Evolutionary conservation across 352 stramenopile genomes (phyloP).

Genomic region (Pythium apleroticum): DNA sequence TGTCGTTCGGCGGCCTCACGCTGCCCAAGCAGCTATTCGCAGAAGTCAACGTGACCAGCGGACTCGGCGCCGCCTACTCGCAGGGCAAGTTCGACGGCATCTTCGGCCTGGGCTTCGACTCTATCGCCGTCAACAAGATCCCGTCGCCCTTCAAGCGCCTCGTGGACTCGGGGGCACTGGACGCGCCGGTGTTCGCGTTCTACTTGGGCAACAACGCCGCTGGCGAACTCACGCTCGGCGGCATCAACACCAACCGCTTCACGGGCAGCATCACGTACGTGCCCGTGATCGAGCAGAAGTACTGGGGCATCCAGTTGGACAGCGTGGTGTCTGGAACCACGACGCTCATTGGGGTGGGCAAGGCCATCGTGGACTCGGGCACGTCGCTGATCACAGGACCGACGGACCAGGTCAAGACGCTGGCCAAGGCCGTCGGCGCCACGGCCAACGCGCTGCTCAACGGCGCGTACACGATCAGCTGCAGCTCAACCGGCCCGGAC

Average conservation of each 20-base stretch:
- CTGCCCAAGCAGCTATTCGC: slow-evolving; percentile 92
- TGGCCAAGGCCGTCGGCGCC: slow-evolving; percentile 86
- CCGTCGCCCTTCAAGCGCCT: slow-evolving; percentile 93
- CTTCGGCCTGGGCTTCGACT: slow-evolving; percentile 94
- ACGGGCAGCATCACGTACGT: slow-evolving; percentile 93
- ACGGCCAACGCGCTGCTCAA: slow-evolving; percentile 89
- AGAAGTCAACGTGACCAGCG: slow-evolving; percentile 94
- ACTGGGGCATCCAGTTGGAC: slow-evolving; percentile 75
- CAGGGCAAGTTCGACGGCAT: slow-evolving; percentile 98
- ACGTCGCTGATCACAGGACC: slow-evolving; percentile 94
- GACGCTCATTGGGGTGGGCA: slow-evolving; percentile 41
- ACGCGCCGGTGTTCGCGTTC: slow-evolving; percentile 95
- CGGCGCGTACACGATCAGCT: slow-evolving; percentile 95
- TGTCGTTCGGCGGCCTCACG: slow-evolving; percentile 60
- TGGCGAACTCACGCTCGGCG: slow-evolving; percentile 76
- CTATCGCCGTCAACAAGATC: slow-evolving; percentile 89
- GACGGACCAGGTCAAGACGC: slow-evolving; percentile 78
- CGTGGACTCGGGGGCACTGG: slow-evolving; percentile 82
- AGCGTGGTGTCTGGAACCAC: slow-evolving; percentile 47
- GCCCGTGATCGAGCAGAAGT: slow-evolving; percentile 59
- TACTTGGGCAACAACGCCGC: slow-evolving; percentile 90
- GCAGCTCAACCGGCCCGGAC: slow-evolving; percentile 79
- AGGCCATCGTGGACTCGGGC: slow-evolving; percentile 95
- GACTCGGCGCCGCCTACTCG: slow-evolving; percentile 92
- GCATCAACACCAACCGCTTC: slow-evolving; percentile 88